Base-by-base conservation (phyloP, 371 early-diverging fungal species). In the Basidiobolus meristosporus region DNA sequence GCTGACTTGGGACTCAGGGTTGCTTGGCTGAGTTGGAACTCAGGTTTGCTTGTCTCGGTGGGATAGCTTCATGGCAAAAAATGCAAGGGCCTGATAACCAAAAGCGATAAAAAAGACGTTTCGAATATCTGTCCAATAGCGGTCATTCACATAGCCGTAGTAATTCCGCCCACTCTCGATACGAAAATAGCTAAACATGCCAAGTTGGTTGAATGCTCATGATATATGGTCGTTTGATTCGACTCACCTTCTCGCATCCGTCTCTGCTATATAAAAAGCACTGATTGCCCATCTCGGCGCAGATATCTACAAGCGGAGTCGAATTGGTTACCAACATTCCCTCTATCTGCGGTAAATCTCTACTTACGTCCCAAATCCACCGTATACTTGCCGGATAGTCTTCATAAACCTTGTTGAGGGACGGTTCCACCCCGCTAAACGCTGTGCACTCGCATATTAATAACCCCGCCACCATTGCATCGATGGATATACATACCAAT, bases 201-300 rank as follows among this genome's bases (percentile, higher is more conserved):
- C 7, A 14, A 7, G 9, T 21, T 20, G 4, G 29, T 14, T 22
- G 7, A 47, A 31, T 28, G 42, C 3, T 2, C 0, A n/a, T 3
- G 11, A 7, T 3, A 16, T 18, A 19, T 18, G 20, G 1, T 15
- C 17, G 12, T 15, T 12, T 31, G 39, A 19, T 1, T 32, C 39
- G 39, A 45, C 28, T 16, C 37, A 63, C 16, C 22, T 43, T 17
- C 67, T 29, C 1, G 60, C 61, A 15, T 42, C 43, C 11, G 60
- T 41, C 44, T 68, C 69, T 21, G 44, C 49, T 35, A 68, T 34
- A 34, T 62, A 69, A 18, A 63, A 44, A 2, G 65, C 59, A 33
- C 63, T 66, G 33, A 69, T 56, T 6, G 68, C 67, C 46, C 60
- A 68, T 12, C 68, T 40, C 4, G 63, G 66, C 2, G 68, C 57